Percentiles rank a stretch among this genome's conserved stretches.
phyloP scores from a whole-genome alignment of 1,139 yeast species.

The Suhomyces maxii region DNA sequence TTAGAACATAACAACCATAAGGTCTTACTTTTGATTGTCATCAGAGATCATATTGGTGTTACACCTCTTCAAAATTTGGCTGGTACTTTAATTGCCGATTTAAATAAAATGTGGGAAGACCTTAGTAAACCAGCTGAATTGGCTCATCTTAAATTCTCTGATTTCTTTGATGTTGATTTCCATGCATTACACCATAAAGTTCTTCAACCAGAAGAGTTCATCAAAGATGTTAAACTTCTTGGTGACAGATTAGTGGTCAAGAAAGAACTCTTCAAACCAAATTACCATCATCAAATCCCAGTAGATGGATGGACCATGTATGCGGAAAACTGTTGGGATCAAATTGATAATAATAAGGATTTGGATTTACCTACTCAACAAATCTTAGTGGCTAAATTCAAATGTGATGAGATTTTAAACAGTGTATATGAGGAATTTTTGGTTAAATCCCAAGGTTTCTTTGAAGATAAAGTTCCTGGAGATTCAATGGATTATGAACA shows the following conservation, averaged over 20 bases:
- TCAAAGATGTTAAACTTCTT: slow-evolving; percentile 57
- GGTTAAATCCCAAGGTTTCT: slow-evolving; percentile 27
- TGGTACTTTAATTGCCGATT: slow-evolving; percentile 65
- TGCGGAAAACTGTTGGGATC: slow-evolving; percentile 91
- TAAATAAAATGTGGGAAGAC: slow-evolving; percentile 74
- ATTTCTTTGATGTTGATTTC: slow-evolving; percentile 84
- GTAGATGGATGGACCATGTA: slow-evolving; percentile 96
- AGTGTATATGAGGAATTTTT: slow-evolving; percentile 51
- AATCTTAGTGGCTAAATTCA: slow-evolving; percentile 86
- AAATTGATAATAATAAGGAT: slow-evolving; percentile 88
- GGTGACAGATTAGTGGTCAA: slow-evolving; percentile 59
- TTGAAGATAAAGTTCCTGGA: slow-evolving; percentile 14
- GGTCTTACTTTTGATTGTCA: slow-evolving; percentile 79
- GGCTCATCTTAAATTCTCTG: slow-evolving; percentile 52
- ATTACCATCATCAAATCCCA: slow-evolving; percentile 85
- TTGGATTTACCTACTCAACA: slow-evolving; percentile 96
- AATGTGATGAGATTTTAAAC: slow-evolving; percentile 84
- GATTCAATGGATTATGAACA: slow-evolving; percentile 32
- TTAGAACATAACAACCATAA: slow-evolving; percentile 50
- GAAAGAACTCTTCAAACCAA: slow-evolving; percentile 58
- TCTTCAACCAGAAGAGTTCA: slow-evolving; percentile 72
- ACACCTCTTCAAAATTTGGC: slow-evolving; percentile 79
- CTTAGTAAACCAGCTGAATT: slow-evolving; percentile 73
- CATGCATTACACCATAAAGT: slow-evolving; percentile 84
- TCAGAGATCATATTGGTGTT: slow-evolving; percentile 86